Conservation (phyloP, 306 rosid species). For the Fragaria vesca region DNA sequence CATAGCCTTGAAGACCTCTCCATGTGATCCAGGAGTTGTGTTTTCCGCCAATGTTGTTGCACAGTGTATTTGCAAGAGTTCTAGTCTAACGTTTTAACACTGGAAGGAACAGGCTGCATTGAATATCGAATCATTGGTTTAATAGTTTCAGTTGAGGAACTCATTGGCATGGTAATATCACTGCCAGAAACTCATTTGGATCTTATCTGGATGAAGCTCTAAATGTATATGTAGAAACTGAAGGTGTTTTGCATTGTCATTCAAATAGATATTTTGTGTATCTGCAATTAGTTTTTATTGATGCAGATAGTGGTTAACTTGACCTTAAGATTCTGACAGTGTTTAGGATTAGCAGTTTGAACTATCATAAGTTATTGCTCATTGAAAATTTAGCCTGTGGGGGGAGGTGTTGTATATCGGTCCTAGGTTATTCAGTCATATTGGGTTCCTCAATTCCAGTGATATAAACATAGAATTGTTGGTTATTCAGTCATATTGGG, state of each 20-base stretch:
- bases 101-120: neutral
- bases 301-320: constrained; percentile 33
- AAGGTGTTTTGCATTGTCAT: constrained; percentile 25
- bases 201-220: constrained; percentile 25
- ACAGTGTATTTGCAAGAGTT: neutral
- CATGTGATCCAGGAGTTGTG: constrained; percentile 11
- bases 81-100: constrained; percentile 13
- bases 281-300: constrained; percentile 29
- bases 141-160: constrained; percentile 23
- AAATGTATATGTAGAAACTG: constrained; percentile 28
- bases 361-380: constrained; percentile 21
- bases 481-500: constrained; percentile 19
- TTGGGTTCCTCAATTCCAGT: constrained; percentile 27
- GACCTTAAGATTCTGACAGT: constrained; percentile 28
- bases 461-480: constrained; percentile 24
- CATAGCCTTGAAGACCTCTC: neutral
- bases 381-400: constrained; percentile 29
- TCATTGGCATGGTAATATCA: constrained; percentile 11
- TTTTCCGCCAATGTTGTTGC: constrained; percentile 21
- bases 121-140: constrained; percentile 11
- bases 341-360: constrained; percentile 23
- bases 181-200: constrained; percentile 15
- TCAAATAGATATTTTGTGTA: constrained; percentile 16
- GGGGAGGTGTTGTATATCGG: constrained; percentile 14
- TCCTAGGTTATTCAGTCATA: constrained; percentile 30